Evolutionary conservation across 805 yeast species (phyloP).

Genomic region (Candida awuae): DNA sequence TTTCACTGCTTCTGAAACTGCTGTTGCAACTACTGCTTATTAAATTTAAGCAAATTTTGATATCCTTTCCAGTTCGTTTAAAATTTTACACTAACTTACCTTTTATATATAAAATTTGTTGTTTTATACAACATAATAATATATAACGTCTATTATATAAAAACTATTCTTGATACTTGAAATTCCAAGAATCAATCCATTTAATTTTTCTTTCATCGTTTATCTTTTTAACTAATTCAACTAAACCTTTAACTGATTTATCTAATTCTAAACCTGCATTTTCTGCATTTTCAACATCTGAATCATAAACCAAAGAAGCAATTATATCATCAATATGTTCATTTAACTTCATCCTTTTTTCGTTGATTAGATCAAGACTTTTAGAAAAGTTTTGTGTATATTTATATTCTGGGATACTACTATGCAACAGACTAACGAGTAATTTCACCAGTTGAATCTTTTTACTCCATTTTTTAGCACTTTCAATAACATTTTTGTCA

Average conservation of each 20-base stretch:
- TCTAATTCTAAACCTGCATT: conserved; percentile 11
- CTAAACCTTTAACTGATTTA: conserved; percentile 23
- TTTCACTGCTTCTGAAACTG: background rate
- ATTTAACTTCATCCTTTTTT: conserved; percentile 35
- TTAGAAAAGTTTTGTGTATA: conserved; percentile 28
- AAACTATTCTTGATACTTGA: conserved; percentile 32
- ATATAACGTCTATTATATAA: too few relatives aligned
- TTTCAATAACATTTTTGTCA: conserved; percentile 17
- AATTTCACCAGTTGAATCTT: conserved; percentile 52
- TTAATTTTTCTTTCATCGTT: conserved; percentile 50
- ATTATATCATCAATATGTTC: conserved; percentile 50
- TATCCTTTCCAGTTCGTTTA: background rate
- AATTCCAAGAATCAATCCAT: conserved; percentile 50
- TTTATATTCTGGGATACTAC: conserved; percentile 41
- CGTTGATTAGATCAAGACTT: conserved; percentile 40
- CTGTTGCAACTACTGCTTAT: conserved; percentile 3
- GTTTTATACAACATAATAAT: background rate
- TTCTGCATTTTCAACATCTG: conserved; percentile 32
- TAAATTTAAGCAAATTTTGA: background rate
- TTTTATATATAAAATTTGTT: conserved; percentile 1
- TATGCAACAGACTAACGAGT: conserved; percentile 48
- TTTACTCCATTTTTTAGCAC: conserved; percentile 41
- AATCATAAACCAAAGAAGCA: conserved; percentile 43
- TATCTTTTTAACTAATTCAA: conserved; percentile 35
- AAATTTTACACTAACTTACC: background rate